phyloP scores from a whole-genome alignment of 2,329 filamentous ascomycete genomes.

The Xylariaceae sp. region DNA sequence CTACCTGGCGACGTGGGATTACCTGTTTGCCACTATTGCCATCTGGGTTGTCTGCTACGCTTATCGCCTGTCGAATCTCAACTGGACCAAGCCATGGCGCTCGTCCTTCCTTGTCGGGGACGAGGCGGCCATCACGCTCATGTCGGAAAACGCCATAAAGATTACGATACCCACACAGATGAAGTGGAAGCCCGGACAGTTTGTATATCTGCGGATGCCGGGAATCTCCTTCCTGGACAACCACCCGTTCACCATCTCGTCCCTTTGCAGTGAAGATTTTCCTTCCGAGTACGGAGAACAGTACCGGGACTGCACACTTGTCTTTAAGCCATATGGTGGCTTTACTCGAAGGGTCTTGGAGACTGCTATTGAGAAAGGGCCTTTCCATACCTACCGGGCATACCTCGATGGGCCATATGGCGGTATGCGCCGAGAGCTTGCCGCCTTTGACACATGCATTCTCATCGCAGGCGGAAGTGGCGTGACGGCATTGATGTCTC shows the following conservation, averaged over 20 bases:
- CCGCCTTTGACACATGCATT: conserved; percentile 89
- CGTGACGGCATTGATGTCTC: conserved; percentile 87
- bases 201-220: conserved; percentile 90
- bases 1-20: conserved; percentile 83
- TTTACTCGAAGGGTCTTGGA: conserved; percentile 85
- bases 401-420: conserved; percentile 94
- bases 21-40: conserved; percentile 73
- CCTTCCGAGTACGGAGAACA: conserved; percentile 85
- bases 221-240: conserved; percentile 87
- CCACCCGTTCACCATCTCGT: conserved; percentile 92
- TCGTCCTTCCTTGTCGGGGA: conserved; percentile 83
- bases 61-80: conserved; percentile 74
- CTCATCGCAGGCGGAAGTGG: conserved; percentile 91
- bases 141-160: conserved; percentile 93
- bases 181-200: conserved; percentile 89
- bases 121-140: conserved; percentile 80
- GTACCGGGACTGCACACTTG: conserved; percentile 82
- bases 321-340: conserved; percentile 86
- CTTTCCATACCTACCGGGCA: conserved; percentile 85
- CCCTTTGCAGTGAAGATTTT: conserved; percentile 87
- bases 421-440: conserved; percentile 83
- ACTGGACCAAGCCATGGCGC: conserved; percentile 79
- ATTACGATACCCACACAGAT: conserved; percentile 90
- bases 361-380: conserved; percentile 76
- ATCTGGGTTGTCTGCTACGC: conserved; percentile 75